Conservation (phyloP, 2,329 filamentous ascomycete species). For the Fonsecaea pedrosoi region DNA sequence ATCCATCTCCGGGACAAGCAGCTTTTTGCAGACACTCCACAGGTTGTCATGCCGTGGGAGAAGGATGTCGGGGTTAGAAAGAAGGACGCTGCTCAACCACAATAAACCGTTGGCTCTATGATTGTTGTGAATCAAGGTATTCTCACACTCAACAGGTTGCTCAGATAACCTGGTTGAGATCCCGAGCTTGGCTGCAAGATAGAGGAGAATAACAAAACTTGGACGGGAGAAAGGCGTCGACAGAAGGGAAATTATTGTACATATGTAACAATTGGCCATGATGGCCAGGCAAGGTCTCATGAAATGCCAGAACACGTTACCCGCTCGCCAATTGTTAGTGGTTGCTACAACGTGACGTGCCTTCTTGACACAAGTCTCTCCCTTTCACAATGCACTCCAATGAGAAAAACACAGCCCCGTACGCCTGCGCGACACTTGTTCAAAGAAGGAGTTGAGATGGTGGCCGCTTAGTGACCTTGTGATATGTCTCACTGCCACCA, state of each 20-base stretch:
- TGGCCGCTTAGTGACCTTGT: neutral
- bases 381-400: neutral
- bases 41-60: slow-evolving; percentile 36
- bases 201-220: neutral
- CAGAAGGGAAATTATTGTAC: slow-evolving; percentile 15
- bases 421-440: neutral
- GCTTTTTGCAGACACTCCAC: slow-evolving; percentile 48
- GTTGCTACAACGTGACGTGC: neutral
- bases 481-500: neutral
- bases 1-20: slow-evolving; percentile 72
- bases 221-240: neutral
- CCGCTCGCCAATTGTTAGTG: neutral
- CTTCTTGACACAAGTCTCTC: neutral
- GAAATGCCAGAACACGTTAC: slow-evolving; percentile 6
- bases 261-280: slow-evolving; percentile 17
- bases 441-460: neutral
- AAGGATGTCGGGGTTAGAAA: slow-evolving; percentile 40
- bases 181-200: neutral
- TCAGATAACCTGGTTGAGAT: neutral
- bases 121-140: neutral
- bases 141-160: neutral
- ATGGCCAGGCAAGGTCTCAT: slow-evolving; percentile 12
- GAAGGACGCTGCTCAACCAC: slow-evolving; percentile 25
- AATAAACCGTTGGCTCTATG: slow-evolving; percentile 8
- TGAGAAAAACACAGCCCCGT: neutral